phyloP scores from a whole-genome alignment of 352 stramenopile genomes.

The Pythium periplocum region DNA sequence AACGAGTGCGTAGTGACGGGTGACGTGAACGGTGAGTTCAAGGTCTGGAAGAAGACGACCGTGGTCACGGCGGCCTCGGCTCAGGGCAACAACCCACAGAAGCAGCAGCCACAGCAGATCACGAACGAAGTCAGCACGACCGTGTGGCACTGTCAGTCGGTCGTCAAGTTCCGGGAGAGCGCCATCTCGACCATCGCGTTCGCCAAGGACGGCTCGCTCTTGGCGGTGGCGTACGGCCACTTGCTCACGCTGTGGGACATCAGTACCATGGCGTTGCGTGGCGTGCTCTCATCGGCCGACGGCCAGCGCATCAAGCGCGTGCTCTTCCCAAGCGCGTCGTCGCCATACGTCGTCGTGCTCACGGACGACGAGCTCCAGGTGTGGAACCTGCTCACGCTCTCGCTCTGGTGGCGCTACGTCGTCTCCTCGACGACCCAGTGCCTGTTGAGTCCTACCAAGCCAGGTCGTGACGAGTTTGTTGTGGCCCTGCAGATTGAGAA shows the following conservation, averaged over 20 bases:
- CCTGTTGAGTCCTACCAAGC: conserved; percentile 9
- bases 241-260: conserved; percentile 86
- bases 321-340: conserved; percentile 48
- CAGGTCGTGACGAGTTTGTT: conserved; percentile 35
- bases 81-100: neutral
- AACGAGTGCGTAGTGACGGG: conserved; percentile 54
- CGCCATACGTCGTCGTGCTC: conserved; percentile 59
- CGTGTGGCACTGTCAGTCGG: conserved; percentile 72
- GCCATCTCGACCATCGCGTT: conserved; percentile 69
- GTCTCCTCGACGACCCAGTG: conserved; percentile 28
- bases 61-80: conserved; percentile 13
- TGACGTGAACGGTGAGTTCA: conserved; percentile 70
- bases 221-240: conserved; percentile 77
- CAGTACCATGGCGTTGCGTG: conserved; percentile 59
- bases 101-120: conserved; percentile 12
- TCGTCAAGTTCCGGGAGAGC: conserved; percentile 69
- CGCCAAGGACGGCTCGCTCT: conserved; percentile 68
- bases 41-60: conserved; percentile 65
- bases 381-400: conserved; percentile 64
- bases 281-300: conserved; percentile 66
- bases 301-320: conserved; percentile 46
- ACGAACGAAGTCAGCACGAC: conserved; percentile 17
- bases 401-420: conserved; percentile 69
- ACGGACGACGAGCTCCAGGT: conserved; percentile 59
- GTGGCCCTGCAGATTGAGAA: conserved; percentile 30